Evolutionary conservation across 2,329 filamentous ascomycete genomes (phyloP).

Genomic region (Chalaropsis ovoidea): DNA sequence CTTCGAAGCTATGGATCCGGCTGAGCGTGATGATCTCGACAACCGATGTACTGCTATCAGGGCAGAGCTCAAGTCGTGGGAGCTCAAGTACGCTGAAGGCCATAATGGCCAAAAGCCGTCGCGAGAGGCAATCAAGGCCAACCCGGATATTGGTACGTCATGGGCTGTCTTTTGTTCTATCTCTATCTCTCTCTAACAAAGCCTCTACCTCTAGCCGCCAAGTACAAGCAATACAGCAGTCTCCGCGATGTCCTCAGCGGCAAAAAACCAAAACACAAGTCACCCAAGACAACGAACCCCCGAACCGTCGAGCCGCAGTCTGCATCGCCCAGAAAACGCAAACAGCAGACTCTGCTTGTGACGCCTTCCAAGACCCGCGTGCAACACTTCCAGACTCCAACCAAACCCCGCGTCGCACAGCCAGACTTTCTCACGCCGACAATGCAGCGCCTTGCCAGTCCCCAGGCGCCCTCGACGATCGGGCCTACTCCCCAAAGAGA

Average conservation of each 20-base stretch:
- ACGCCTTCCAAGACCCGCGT: constrained; percentile 38
- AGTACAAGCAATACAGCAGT: constrained; percentile 68
- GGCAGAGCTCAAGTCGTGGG: constrained; percentile 64
- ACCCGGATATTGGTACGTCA: constrained; percentile 56
- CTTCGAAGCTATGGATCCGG: constrained; percentile 39
- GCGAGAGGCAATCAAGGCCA: constrained; percentile 65
- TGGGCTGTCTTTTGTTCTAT: neutral
- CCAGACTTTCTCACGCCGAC: constrained; percentile 43
- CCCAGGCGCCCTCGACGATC: constrained; percentile 49
- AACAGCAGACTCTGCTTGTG: constrained; percentile 28
- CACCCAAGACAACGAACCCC: constrained; percentile 29
- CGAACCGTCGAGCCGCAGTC: constrained; percentile 31
- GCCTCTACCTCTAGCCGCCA: constrained; percentile 41
- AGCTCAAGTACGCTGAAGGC: constrained; percentile 52
- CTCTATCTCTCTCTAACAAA: neutral
- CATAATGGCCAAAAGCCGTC: constrained; percentile 59
- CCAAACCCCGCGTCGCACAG: constrained; percentile 32
- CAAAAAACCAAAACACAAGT: constrained; percentile 37
- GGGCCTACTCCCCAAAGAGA: constrained; percentile 74
- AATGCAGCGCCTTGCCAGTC: constrained; percentile 44
- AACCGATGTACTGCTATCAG: constrained; percentile 47
- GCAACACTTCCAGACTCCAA: constrained; percentile 30
- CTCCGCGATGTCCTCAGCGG: constrained; percentile 50
- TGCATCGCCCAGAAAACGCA: constrained; percentile 44
- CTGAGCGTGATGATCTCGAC: constrained; percentile 39